Percentiles rank a stretch among this genome's conserved stretches.
These are phyloP conservation scores for Fabrea salina DNA, from an alignment of 169 alveolate genomes.

Conservation along the genomic window DNA sequence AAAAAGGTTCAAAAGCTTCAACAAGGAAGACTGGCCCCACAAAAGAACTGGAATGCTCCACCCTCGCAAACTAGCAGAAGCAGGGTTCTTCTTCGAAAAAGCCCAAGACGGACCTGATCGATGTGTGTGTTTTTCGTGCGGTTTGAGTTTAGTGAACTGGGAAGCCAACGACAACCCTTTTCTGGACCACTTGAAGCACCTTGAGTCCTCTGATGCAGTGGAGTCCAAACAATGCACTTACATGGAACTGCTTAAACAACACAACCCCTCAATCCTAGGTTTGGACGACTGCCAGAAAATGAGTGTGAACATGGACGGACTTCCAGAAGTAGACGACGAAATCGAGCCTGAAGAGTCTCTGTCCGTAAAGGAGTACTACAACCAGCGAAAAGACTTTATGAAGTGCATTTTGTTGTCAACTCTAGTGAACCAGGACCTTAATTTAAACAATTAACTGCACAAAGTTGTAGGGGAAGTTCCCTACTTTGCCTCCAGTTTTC, in stretches of 20 bases:
- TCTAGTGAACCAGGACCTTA: background rate
- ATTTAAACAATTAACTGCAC: constrained; percentile 17
- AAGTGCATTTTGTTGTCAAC: constrained; percentile 6
- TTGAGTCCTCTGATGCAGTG: background rate
- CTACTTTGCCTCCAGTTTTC: background rate
- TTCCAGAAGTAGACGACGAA: constrained; percentile 16
- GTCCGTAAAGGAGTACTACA: background rate
- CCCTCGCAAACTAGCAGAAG: constrained; percentile 20
- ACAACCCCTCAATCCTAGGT: constrained; percentile 25
- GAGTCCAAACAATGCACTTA: background rate
- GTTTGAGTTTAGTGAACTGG: constrained; percentile 27
- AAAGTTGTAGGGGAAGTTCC: constrained; percentile 28
- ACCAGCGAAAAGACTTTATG: constrained; percentile 24
- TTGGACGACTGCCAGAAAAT: background rate
- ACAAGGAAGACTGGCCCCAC: constrained; percentile 21
- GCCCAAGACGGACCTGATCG: constrained; percentile 23
- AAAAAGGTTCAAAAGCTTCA: background rate
- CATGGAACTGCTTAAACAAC: constrained; percentile 12
- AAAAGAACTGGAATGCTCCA: constrained; percentile 14
- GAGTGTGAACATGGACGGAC: constrained; percentile 6
- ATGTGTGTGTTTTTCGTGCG: constrained; percentile 35
- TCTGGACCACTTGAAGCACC: constrained; percentile 21
- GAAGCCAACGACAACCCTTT: constrained; percentile 18
- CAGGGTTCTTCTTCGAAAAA: constrained; percentile 30
- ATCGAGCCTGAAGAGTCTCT: background rate